A percentile compares a stretch with the other conserved stretches of the same genome.
phyloP scores from a whole-genome alignment of 208 protist genomes.

The Acanthamoeba triangularis region DNA sequence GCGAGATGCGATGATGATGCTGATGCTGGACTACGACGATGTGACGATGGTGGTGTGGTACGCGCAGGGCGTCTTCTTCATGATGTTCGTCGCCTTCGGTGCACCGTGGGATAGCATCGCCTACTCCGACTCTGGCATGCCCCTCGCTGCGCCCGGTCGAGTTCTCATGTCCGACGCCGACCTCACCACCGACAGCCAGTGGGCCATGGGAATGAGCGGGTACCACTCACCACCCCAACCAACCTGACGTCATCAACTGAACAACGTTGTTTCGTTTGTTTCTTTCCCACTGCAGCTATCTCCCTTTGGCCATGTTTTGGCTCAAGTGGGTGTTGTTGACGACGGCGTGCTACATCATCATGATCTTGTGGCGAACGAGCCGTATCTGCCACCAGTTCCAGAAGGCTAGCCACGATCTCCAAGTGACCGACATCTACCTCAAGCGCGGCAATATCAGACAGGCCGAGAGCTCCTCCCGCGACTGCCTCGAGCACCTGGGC shows the following conservation, averaged over 20 bases:
- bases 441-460: conserved; percentile 16
- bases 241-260: too few species aligned
- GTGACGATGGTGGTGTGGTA: background rate
- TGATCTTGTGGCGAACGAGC: conserved; percentile 43
- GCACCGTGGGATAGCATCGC: background rate
- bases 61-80: conserved; percentile 26
- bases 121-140: background rate
- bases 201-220: background rate
- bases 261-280: background rate
- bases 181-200: background rate
- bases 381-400: conserved; percentile 27
- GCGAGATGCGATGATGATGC: background rate
- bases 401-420: conserved; percentile 3
- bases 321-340: background rate
- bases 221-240: background rate
- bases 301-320: background rate
- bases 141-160: background rate
- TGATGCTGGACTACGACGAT: background rate
- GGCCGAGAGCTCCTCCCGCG: conserved; percentile 1
- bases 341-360: conserved; percentile 24
- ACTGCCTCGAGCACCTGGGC: conserved; percentile 33
- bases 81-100: background rate
- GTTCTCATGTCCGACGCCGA: background rate
- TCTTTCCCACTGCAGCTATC: background rate
- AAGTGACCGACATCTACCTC: background rate